Conservation (phyloP, 441 rosid species). For the Gossypium lobatum region DNA sequence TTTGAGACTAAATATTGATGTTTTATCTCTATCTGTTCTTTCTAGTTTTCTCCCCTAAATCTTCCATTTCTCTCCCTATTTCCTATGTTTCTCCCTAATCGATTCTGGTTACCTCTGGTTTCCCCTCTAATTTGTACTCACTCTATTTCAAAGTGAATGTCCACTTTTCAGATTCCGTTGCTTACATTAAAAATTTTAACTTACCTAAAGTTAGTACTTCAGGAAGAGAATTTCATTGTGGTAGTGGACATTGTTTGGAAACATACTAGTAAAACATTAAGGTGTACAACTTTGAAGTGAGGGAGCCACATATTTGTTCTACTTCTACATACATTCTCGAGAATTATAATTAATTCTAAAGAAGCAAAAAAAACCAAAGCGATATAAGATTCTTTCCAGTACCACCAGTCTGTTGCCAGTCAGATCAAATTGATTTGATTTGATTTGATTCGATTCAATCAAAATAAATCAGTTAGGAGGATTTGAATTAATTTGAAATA, state of each 20-base stretch:
- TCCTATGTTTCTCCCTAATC: neutral
- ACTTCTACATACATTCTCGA: neutral
- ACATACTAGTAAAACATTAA: neutral
- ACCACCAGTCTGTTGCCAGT: neutral
- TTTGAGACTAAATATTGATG: neutral
- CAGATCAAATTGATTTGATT: neutral
- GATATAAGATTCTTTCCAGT: neutral
- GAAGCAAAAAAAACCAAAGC: neutral
- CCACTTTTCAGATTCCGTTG: neutral
- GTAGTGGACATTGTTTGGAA: constrained; percentile 1
- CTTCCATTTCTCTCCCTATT: neutral
- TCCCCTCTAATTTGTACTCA: neutral
- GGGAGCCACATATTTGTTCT: neutral
- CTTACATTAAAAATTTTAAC: neutral
- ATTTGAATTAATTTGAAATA: neutral
- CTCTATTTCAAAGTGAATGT: constrained; percentile 1
- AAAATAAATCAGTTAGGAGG: neutral
- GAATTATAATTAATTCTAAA: neutral
- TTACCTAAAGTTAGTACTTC: neutral
- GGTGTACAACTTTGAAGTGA: neutral
- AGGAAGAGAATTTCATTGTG: neutral
- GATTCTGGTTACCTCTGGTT: neutral
- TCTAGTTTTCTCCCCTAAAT: neutral
- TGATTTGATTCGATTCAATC: neutral
- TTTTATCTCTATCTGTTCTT: constrained; percentile 1